phyloP scores from a whole-genome alignment of 83 land plant genomes.

The Thuja plicata region DNA sequence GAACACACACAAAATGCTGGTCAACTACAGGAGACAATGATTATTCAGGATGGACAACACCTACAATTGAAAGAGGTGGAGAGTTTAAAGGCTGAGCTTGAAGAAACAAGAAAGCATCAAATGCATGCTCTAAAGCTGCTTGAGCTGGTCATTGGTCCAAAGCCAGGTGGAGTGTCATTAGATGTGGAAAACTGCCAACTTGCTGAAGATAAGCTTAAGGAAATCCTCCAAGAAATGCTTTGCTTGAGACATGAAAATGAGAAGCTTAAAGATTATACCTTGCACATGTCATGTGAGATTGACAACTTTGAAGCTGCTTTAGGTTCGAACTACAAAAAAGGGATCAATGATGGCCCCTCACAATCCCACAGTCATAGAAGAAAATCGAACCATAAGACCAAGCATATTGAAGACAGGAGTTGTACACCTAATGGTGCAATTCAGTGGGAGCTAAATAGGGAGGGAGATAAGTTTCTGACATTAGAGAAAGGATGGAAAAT shows the following conservation, averaged over 20 bases:
- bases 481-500: constrained; percentile 4
- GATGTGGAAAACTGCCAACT: constrained; percentile 5
- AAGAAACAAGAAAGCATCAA: neutral
- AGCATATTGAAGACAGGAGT: neutral
- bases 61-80: neutral
- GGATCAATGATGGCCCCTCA: neutral
- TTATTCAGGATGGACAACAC: neutral
- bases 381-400: neutral
- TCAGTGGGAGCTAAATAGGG: neutral
- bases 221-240: neutral
- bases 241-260: constrained; percentile 8
- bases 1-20: neutral
- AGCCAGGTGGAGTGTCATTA: neutral
- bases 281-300: neutral
- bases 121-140: neutral
- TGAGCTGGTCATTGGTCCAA: constrained; percentile 2
- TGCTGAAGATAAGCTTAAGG: constrained; percentile 9
- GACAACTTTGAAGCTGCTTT: neutral
- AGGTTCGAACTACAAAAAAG: neutral
- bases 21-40: neutral
- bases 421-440: neutral
- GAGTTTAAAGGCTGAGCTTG: constrained; percentile 3
- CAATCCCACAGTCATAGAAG: neutral
- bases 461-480: neutral
- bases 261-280: constrained; percentile 11